A percentile compares a stretch with the other conserved stretches of the same genome.
phyloP scores from a whole-genome alignment of 2,329 filamentous ascomycete genomes.

The Aspergillus fructus region DNA sequence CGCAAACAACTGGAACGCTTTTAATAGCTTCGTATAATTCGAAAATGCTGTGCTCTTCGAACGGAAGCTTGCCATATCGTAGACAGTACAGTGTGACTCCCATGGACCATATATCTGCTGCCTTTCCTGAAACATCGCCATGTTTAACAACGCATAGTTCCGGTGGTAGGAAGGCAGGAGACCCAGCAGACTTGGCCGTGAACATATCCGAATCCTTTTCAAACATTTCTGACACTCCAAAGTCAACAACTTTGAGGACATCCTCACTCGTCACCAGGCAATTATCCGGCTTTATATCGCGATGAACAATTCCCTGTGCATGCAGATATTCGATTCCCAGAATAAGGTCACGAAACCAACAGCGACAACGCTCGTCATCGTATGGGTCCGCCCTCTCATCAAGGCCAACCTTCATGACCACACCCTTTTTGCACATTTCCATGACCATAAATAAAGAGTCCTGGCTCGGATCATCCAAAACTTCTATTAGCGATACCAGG shows the following conservation, averaged over 20 bases:
- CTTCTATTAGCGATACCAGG: constrained; percentile 88
- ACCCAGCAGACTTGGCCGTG: constrained; percentile 89
- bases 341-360: constrained; percentile 93
- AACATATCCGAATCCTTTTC: constrained; percentile 84
- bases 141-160: constrained; percentile 87
- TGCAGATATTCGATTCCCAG: constrained; percentile 95
- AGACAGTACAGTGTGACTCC: constrained; percentile 92
- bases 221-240: constrained; percentile 99
- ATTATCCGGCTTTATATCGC: constrained; percentile 98
- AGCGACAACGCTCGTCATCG: constrained; percentile 74
- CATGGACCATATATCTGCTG: constrained; percentile 98
- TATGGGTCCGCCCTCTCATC: constrained; percentile 81
- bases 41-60: constrained; percentile 73
- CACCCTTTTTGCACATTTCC: constrained; percentile 98
- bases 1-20: constrained; percentile 63
- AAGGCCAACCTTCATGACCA: constrained; percentile 94
- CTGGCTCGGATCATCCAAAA: constrained; percentile 90
- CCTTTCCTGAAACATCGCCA: constrained; percentile 81
- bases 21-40: constrained; percentile 90
- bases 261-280: constrained; percentile 86
- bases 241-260: constrained; percentile 95
- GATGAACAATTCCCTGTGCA: constrained; percentile 88
- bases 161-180: constrained; percentile 89
- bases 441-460: constrained; percentile 98
- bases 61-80: constrained; percentile 83